phyloP scores from a whole-genome alignment of 345 rosid genomes.

The Adansonia digitata region DNA sequence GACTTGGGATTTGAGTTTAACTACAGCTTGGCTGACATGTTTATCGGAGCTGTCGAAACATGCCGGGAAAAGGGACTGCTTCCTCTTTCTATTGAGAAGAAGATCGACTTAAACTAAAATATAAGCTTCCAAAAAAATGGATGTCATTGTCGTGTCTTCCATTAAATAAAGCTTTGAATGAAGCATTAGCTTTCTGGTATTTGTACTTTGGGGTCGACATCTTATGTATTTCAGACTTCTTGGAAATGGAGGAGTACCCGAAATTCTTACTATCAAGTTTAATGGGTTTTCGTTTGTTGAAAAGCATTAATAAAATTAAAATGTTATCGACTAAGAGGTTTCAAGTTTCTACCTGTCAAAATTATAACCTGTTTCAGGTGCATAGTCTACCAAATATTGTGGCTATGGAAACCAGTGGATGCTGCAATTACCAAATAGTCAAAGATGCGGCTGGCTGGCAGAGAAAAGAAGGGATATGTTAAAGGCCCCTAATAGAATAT shows the following conservation, averaged over 20 bases:
- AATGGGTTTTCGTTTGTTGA: no score
- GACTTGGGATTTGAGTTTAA: conserved; percentile 35
- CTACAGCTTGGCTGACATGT: conserved; percentile 30
- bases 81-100: conserved; percentile 16
- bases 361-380: no score
- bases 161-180: not conserved
- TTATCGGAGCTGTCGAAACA: conserved; percentile 25
- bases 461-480: no score
- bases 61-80: conserved; percentile 32
- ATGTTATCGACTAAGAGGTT: no score
- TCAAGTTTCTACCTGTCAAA: not conserved
- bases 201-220: not conserved
- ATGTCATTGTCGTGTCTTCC: not conserved
- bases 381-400: not conserved
- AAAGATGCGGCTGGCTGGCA: no score
- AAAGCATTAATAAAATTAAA: not conserved
- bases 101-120: not conserved
- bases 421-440: not conserved
- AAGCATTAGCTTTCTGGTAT: not conserved
- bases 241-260: not conserved
- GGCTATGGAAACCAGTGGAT: not conserved
- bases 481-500: no score
- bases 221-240: not conserved
- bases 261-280: no score
- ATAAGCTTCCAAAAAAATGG: not conserved